Base-by-base conservation (phyloP, 2,329 filamentous ascomycete species). In the Nakataea oryzae region DNA sequence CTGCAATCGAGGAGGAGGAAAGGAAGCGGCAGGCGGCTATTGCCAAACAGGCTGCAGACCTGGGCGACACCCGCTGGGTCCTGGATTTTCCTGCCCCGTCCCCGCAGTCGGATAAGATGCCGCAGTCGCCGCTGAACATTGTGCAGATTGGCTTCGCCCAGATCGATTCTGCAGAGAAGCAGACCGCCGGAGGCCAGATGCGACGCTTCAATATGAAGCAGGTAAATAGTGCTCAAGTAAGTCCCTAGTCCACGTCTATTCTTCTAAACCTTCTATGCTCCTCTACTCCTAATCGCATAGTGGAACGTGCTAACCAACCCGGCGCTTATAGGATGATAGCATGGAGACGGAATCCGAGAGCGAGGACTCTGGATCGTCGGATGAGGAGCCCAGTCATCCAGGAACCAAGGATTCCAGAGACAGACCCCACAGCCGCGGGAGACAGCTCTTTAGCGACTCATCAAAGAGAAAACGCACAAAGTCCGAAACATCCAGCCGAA, bases 1-100 rank as follows among this genome's bases (percentile, higher is more conserved):
- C 83, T 3, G 86, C 87, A 2, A 72, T 89, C 17, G 83, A 85
- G 7, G 82, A 84, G 41, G 86, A 90, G 69, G 88, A 91, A 71
- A 79, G 80, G 60, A 87, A 86, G 68, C 81, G 85, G 11, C 80
- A 84, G 69, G 79, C 81, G 64, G 79, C 85, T 54, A 70, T 90
- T 14, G 83, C 86, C 64, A 82, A 81, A 67, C 84, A 86, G 64
- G 84, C 85, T 11, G 80, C 82, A 24, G 81, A 84, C 65, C 75
- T 83, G 56, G 85, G 86, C 61, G 90, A 93, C 72, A 88, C 87
- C 24, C 86, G 87, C 71, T 93, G 90, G 90, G 87, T 90, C 24
- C 75, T 93, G 62, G 86, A 85, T 64, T 80, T 84, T 61, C 76
- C 77, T 58, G 74, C 79, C 50, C 67, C 57, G 32, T 27, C 71